phyloP scores from a whole-genome alignment of 208 protist species.

The Leishmania tropica region DNA sequence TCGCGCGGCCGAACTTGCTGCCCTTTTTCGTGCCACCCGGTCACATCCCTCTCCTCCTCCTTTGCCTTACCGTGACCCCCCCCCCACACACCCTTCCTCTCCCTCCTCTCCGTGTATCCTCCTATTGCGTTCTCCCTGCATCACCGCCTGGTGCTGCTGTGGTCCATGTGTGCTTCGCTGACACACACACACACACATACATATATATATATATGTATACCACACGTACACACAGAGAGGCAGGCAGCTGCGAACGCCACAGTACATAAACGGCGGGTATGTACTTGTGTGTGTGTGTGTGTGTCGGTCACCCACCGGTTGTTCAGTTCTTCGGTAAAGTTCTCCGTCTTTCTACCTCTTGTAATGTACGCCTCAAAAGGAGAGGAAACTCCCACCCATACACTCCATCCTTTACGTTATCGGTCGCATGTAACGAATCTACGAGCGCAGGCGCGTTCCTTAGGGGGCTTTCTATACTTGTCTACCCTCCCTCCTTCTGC shows the following conservation, averaged over 20 bases:
- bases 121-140: not conserved
- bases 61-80: not conserved
- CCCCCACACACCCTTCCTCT: not conserved
- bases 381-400: not conserved
- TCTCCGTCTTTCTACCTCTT: conserved; percentile 6
- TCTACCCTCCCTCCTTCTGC: not conserved
- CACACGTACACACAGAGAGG: not conserved
- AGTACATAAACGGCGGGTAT: not conserved
- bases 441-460: not conserved
- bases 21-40: not conserved
- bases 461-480: not conserved
- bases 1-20: not conserved
- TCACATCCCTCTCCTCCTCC: not conserved
- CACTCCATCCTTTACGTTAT: not conserved
- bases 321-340: not conserved
- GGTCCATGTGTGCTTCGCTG: not conserved
- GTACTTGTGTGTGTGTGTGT: not conserved
- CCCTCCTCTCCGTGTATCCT: not conserved
- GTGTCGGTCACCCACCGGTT: not conserved
- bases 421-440: not conserved
- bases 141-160: not conserved
- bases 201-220: not conserved
- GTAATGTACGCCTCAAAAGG: not conserved
- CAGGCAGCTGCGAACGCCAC: not conserved
- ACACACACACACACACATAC: not conserved